Base-by-base conservation (phyloP, 139 green algal genomes). In the Closterium sp. region DNA sequence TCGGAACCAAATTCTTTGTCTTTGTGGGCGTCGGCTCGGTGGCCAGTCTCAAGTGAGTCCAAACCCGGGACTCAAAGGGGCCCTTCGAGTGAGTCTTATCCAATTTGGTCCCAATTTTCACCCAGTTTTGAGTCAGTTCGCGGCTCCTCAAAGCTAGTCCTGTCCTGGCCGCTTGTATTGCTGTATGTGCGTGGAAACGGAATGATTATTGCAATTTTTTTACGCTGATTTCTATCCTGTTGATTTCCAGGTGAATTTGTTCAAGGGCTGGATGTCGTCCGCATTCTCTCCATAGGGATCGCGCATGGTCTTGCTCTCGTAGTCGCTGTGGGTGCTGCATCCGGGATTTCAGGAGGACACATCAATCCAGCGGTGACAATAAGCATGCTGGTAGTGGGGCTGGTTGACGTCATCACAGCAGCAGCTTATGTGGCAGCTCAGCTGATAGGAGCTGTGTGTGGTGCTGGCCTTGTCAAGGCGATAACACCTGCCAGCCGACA, bases 341-440 rank as follows among this genome's bases (percentile, higher is more conserved):
- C 28, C 12, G 90, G 43, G n/a, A 84, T 92, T 30, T 92, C 90
- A 25, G 90, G 90, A 21, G 90, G 90, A 2, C 90, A 92, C 84
- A 92, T 92, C 33, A 92, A 92, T 33, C 90, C 90, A 31, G 90
- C 90, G 25, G 90, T 92, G 25, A 92, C 90, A 25, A 6, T 92
- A 23, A 31, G 31, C n/a, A 66, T 92, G 28, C 25, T 92, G 7
- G 30, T 10, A 28, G 33, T 84, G 36, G 90, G 90, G 4, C 91
- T 31, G 12, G 33, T 90, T 25, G 33, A 89, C 33, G 36, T 85
- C 31, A 43, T 92, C 12, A 28, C 33, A 23, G 84, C 34, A 28
- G 28, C 32, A 30, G 55, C 90, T 8, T 92, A 92, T 33, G n/a
- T 84, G 31, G 87, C 66, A 28, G 30, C 66, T 23, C 89, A 91